Conservation (phyloP, 2,329 filamentous ascomycete species). For the Penicillium freii region DNA sequence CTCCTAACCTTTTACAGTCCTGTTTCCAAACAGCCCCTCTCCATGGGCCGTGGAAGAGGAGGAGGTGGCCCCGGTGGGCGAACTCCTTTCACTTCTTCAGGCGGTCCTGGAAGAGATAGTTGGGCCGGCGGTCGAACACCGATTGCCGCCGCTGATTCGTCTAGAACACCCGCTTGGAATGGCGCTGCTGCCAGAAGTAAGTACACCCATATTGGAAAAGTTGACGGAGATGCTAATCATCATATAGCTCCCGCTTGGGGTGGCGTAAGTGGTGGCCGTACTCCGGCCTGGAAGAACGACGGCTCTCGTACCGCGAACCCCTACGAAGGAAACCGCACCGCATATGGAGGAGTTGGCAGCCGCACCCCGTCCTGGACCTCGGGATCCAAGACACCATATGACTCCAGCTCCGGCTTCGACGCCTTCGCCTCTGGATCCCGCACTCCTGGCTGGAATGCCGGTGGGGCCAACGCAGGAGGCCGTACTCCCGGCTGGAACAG, state of each 20-base stretch:
- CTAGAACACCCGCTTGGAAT: constrained; percentile 76
- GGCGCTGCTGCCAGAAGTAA: constrained; percentile 59
- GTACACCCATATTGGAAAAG: constrained; percentile 32
- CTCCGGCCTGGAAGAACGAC: constrained; percentile 58
- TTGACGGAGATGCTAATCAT: constrained; percentile 21
- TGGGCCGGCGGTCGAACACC: constrained; percentile 71
- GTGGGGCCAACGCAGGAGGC: constrained; percentile 52
- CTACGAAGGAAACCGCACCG: constrained; percentile 69
- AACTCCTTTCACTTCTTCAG: constrained; percentile 49
- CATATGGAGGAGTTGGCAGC: constrained; percentile 65
- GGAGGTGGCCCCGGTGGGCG: constrained; percentile 29
- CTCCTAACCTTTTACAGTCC: constrained; percentile 38
- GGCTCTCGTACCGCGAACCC: constrained; percentile 56
- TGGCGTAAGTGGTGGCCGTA: constrained; percentile 47
- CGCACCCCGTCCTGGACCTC: constrained; percentile 78
- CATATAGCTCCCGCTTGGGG: constrained; percentile 43
- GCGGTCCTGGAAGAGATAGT: constrained; percentile 46
- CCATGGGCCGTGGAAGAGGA: constrained; percentile 57
- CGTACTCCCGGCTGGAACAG: constrained; percentile 47
- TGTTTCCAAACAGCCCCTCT: constrained; percentile 73
- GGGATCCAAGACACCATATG: constrained; percentile 69
- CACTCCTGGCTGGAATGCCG: constrained; percentile 68
- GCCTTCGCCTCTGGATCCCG: constrained; percentile 68
- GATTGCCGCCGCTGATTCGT: constrained; percentile 57
- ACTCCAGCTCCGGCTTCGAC: constrained; percentile 65